A percentile compares a stretch with the other conserved stretches of the same genome.
Evolutionary conservation across 192 early-diverging fungal species (phyloP).

Genomic region (Podila verticillata): DNA sequence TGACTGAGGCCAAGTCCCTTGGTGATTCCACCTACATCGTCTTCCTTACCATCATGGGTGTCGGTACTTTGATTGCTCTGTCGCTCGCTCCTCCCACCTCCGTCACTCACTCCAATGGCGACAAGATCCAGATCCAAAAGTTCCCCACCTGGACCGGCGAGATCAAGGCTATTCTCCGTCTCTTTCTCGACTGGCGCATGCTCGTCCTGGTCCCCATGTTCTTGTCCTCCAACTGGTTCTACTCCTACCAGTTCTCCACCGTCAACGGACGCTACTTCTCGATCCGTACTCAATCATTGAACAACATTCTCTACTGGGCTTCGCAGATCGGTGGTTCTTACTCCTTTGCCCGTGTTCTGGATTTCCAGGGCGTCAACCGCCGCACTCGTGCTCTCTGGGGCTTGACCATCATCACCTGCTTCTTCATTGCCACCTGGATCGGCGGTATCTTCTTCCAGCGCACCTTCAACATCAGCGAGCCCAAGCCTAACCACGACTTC

Average conservation of each 20-base stretch:
- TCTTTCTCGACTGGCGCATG: slow-evolving; percentile 74
- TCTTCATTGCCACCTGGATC: slow-evolving; percentile 72
- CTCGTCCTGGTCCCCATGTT: slow-evolving; percentile 76
- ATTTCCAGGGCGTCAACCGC: slow-evolving; percentile 64
- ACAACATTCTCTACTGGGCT: slow-evolving; percentile 81
- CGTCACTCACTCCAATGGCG: slow-evolving; percentile 76
- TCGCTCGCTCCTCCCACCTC: slow-evolving; percentile 63
- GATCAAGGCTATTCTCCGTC: slow-evolving; percentile 57
- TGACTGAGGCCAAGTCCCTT: slow-evolving; percentile 53
- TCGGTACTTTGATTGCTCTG: slow-evolving; percentile 68
- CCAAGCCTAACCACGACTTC: slow-evolving; percentile 54
- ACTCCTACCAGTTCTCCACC: slow-evolving; percentile 71
- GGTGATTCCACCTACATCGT: slow-evolving; percentile 78
- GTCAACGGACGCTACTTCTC: slow-evolving; percentile 75
- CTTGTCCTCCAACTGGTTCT: slow-evolving; percentile 83
- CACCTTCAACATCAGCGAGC: slow-evolving; percentile 51
- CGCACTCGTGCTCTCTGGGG: slow-evolving; percentile 71
- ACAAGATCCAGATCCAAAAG: slow-evolving; percentile 71
- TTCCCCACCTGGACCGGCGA: slow-evolving; percentile 74
- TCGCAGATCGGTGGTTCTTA: slow-evolving; percentile 78
- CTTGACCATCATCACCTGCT: slow-evolving; percentile 55
- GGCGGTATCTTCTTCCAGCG: slow-evolving; percentile 70
- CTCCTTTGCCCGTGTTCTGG: slow-evolving; percentile 73
- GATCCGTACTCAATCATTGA: slow-evolving; percentile 74
- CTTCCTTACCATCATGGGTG: slow-evolving; percentile 74